These are phyloP conservation scores for Biancaea sappan DNA, from an alignment of 306 rosid genomes.

Conservation along the genomic window DNA sequence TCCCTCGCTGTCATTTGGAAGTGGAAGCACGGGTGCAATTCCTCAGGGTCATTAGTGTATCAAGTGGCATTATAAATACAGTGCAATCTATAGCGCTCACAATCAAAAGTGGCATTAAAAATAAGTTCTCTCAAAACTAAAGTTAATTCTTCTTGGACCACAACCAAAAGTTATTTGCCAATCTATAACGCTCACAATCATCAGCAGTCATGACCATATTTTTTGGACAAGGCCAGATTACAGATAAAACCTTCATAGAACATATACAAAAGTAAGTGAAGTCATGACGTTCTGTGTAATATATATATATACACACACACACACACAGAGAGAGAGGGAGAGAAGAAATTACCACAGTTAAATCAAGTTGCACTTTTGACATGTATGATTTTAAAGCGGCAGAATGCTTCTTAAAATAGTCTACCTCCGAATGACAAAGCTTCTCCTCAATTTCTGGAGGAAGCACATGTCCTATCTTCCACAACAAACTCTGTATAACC, in stretches of 20 bases:
- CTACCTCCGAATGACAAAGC: slow-evolving; percentile 73
- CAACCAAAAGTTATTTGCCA: background rate
- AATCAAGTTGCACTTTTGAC: slow-evolving; percentile 62
- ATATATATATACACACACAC: too few species aligned
- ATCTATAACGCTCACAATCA: slow-evolving; percentile 11
- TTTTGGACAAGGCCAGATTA: background rate
- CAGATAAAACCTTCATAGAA: background rate
- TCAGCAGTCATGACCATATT: background rate
- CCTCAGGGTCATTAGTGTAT: background rate
- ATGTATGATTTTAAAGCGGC: slow-evolving; percentile 64
- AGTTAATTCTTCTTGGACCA: background rate
- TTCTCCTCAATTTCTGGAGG: slow-evolving; percentile 78
- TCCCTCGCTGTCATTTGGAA: slow-evolving; percentile 14
- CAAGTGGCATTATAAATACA: background rate
- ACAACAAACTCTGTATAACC: slow-evolving; percentile 56
- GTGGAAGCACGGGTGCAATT: slow-evolving; percentile 12
- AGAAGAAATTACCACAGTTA: slow-evolving; percentile 75
- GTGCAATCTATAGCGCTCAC: background rate
- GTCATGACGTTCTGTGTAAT: too few species aligned
- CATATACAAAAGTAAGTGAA: slow-evolving; percentile 11
- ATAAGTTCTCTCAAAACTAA: background rate
- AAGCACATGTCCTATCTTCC: slow-evolving; percentile 81
- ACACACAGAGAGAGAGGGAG: background rate
- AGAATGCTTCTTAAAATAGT: slow-evolving; percentile 76
- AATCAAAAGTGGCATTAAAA: background rate